These are phyloP conservation scores for Gossypium rotundifolium DNA, from an alignment of 345 rosid species.

Conservation along the genomic window DNA sequence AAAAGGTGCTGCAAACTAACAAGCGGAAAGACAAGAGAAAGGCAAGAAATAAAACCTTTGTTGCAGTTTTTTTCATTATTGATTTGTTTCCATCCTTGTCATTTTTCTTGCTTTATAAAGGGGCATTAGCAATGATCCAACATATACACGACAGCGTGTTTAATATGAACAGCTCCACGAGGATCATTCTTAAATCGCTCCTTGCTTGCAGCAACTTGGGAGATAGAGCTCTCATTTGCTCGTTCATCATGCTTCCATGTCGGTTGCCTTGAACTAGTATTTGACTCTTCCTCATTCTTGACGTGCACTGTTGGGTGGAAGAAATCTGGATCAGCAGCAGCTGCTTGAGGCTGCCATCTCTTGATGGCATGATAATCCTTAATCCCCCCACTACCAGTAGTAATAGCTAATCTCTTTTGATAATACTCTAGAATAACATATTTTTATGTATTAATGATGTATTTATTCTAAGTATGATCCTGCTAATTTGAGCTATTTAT, in stretches of 20 bases:
- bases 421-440: too few species aligned
- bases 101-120: conserved; percentile 89
- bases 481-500: too few species aligned
- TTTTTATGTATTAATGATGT: too few species aligned
- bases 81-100: conserved; percentile 93
- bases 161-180: conserved; percentile 70
- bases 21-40: background rate
- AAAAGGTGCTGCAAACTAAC: conserved; percentile 10
- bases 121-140: conserved; percentile 95
- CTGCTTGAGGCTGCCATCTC: conserved; percentile 99
- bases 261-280: conserved; percentile 59
- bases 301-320: conserved; percentile 38
- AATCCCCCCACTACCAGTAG: conserved; percentile 78
- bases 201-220: conserved; percentile 75
- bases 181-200: conserved; percentile 41
- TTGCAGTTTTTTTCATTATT: conserved; percentile 96
- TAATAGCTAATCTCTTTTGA: too few species aligned
- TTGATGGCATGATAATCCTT: conserved; percentile 92
- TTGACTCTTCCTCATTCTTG: conserved; percentile 80
- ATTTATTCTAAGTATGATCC: too few species aligned
- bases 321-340: conserved; percentile 87
- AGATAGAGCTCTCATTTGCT: conserved; percentile 75
- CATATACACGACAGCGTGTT: conserved; percentile 92
- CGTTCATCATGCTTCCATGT: conserved; percentile 56
- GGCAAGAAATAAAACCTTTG: conserved; percentile 48